Conservation (phyloP, 371 early-diverging fungal genomes). For the Zychaea mexicana region DNA sequence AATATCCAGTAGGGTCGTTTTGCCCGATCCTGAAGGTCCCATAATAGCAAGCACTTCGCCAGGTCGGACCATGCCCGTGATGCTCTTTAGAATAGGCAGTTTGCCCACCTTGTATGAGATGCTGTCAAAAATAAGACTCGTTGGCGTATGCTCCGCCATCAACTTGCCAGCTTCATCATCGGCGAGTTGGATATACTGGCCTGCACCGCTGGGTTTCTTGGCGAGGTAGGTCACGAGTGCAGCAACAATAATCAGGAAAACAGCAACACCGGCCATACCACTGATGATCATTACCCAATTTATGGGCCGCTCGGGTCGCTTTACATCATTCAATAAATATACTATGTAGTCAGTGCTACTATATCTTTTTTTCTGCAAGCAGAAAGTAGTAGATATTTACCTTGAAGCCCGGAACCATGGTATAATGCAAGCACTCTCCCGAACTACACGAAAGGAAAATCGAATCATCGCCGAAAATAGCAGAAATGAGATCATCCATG, state of each 20-base stretch:
- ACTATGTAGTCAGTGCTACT: background rate
- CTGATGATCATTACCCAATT: conserved; percentile 62
- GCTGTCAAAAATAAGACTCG: conserved; percentile 68
- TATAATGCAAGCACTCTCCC: conserved; percentile 88
- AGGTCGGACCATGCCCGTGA: conserved; percentile 74
- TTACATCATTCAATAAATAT: background rate
- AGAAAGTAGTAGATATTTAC: conserved; percentile 9
- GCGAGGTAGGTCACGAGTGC: conserved; percentile 46
- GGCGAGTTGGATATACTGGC: conserved; percentile 41
- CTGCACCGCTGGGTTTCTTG: conserved; percentile 30
- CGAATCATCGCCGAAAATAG: conserved; percentile 76
- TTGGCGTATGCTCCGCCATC: conserved; percentile 74
- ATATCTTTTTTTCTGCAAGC: background rate
- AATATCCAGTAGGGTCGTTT: conserved; percentile 75
- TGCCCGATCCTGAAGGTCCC: conserved; percentile 79
- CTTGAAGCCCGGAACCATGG: conserved; percentile 82
- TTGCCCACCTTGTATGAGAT: conserved; percentile 63
- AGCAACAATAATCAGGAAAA: conserved; percentile 54
- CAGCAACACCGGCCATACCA: conserved; percentile 60
- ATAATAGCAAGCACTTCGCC: conserved; percentile 88
- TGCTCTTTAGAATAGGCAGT: conserved; percentile 59
- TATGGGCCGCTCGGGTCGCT: conserved; percentile 57
- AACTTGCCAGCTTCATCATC: conserved; percentile 70
- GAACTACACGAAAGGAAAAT: conserved; percentile 72
- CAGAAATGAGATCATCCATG: conserved; percentile 72